Percentiles rank a stretch among this genome's conserved stretches.
These are phyloP conservation scores for Scutellaria galericulata DNA, from an alignment of 257 asterid genomes.

Conservation along the genomic window DNA sequence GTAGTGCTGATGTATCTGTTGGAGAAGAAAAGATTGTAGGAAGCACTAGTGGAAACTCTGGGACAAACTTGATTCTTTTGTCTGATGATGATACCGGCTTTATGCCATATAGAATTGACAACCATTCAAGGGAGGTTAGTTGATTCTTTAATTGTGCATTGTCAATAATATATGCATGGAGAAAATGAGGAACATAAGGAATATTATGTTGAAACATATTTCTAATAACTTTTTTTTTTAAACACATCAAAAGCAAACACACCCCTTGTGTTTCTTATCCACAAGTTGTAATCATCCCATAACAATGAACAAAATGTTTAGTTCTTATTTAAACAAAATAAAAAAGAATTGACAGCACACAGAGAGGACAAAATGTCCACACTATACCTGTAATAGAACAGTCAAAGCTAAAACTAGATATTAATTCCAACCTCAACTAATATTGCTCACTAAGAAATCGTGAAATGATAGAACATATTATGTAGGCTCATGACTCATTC, in stretches of 20 bases:
- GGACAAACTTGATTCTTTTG: constrained; percentile 85
- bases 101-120: constrained; percentile 98
- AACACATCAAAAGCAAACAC: constrained; percentile 8
- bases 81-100: constrained; percentile 94
- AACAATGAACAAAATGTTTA: too few relatives aligned
- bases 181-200: neutral
- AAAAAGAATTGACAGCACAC: too few relatives aligned
- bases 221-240: neutral
- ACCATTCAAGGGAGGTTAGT: constrained; percentile 95
- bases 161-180: neutral
- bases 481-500: constrained; percentile 1
- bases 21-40: constrained; percentile 78
- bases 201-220: neutral
- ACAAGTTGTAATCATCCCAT: too few relatives aligned
- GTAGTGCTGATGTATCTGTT: constrained; percentile 86
- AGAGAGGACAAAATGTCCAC: too few relatives aligned
- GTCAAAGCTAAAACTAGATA: too few relatives aligned
- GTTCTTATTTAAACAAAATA: too few relatives aligned
- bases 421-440: too few relatives aligned
- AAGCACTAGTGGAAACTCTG: constrained; percentile 86
- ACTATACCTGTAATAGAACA: too few relatives aligned
- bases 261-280: too few relatives aligned
- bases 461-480: neutral
- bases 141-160: constrained; percentile 34
- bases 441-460: too few relatives aligned